phyloP scores from a whole-genome alignment of 768 basidiomycete genomes.

The Lactifluus hygrophoroides region DNA sequence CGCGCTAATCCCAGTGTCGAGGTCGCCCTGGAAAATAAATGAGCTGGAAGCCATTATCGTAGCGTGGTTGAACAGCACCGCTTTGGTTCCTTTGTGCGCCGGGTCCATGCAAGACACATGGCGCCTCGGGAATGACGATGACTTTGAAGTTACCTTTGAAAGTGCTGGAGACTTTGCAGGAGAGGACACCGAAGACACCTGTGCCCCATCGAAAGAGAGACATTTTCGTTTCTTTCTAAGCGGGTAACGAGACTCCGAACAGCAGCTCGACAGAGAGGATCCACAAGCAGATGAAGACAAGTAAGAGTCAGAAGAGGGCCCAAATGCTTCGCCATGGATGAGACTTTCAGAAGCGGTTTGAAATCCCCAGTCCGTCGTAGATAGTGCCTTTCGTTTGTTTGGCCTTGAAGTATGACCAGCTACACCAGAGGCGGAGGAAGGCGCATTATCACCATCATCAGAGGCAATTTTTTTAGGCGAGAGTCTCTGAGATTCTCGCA shows the following conservation, averaged over 20 bases:
- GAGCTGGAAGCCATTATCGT: neutral
- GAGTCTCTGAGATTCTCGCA: neutral
- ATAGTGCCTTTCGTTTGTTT: conserved; percentile 4
- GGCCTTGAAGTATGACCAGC: neutral
- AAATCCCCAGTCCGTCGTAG: neutral
- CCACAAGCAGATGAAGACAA: conserved; percentile 6
- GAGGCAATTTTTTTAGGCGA: neutral
- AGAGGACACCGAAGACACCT: neutral
- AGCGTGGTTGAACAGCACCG: neutral
- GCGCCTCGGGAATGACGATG: neutral
- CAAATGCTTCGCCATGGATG: neutral
- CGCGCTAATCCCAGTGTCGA: no score
- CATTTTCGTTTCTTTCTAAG: conserved; percentile 4
- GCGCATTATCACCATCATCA: neutral
- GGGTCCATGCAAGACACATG: neutral
- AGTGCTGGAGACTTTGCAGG: neutral
- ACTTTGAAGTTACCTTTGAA: neutral
- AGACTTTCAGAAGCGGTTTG: neutral
- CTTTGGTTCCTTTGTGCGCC: neutral
- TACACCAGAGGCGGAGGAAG: neutral
- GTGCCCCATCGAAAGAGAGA: neutral
- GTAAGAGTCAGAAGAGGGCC: neutral
- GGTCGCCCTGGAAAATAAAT: neutral
- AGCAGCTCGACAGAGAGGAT: neutral
- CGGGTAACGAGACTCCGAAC: neutral